Base-by-base conservation (phyloP, 208 protist species). In the Novymonas esmeraldas region DNA sequence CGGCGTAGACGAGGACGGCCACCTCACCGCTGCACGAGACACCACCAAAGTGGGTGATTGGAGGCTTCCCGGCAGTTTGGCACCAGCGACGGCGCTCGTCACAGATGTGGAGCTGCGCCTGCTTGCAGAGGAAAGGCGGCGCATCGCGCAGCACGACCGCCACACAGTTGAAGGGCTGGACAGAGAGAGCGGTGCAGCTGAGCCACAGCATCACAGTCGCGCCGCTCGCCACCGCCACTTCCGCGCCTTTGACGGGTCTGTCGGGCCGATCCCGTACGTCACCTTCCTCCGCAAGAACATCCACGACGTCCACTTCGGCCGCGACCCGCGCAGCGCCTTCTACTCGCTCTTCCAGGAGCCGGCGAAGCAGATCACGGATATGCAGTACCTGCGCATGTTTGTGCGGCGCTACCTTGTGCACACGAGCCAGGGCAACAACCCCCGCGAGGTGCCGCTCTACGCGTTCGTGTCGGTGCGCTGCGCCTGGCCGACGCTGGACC, bases 381-480 rank as follows among this genome's bases (percentile, higher is more conserved):
- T 90, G 76, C 86, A 95, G 75, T 87, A 68, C 54, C 73, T 93
- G 49, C 84, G 86, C 34, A 92, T 93, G 86, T 89, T 91, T 65
- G 61, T 78, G 0, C 78, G 89, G 4, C 86, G 89, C 48, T 95
- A 90, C 68, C 77, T 95, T 36, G 86, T 93, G 22, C 84, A 90
- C 68, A 82, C 84, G 38, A 74, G 67, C 69, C 72, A 90, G 56
- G 73, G 75, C 38, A 90, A 89, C 70, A 93, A 91, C 71, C 78
- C 71, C 6, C 70, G 65, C 1, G 70, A 85, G 31, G 64, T 91
- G 41, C 63, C 79, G 26, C 66, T 95, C 20, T 69, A 66, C 5
- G 54, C 74, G 20, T 95, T 90, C 59, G 61, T 95, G 57, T 46
- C 42, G 0, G 54, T 48, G 48, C 76, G 77, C 2, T 74, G 77